A percentile compares a stretch with the other conserved stretches of the same genome.
Conservation (phyloP, 192 early-diverging fungal species). For the Podila epicladia region DNA sequence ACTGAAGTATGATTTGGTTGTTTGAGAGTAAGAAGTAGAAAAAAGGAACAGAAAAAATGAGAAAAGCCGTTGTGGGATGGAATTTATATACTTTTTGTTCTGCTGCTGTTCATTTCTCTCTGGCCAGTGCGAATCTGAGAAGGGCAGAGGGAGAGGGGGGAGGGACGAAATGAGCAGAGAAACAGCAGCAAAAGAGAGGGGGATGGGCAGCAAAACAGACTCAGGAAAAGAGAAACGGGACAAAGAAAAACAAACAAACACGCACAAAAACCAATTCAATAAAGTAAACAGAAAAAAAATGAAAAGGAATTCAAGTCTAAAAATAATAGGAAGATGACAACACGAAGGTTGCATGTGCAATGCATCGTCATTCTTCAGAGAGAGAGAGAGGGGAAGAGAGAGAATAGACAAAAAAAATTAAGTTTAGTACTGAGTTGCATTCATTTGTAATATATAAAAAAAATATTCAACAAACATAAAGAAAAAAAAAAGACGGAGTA, state of each 20-base stretch:
- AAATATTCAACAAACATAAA: too few relatives aligned
- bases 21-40: neutral
- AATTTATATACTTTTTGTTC: constrained; percentile 1
- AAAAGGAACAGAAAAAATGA: constrained; percentile 10
- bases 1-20: neutral
- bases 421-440: too few relatives aligned
- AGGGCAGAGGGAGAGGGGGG: too few relatives aligned
- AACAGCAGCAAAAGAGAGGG: neutral
- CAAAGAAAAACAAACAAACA: neutral
- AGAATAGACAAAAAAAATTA: too few relatives aligned
- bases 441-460: too few relatives aligned
- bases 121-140: neutral
- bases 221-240: neutral
- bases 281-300: too few relatives aligned
- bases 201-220: neutral
- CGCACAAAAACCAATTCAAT: neutral
- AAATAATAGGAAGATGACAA: too few relatives aligned
- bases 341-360: too few relatives aligned
- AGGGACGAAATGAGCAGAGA: neutral
- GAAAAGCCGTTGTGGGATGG: constrained; percentile 1
- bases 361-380: too few relatives aligned
- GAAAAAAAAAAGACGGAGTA: too few relatives aligned
- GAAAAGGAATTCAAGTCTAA: too few relatives aligned
- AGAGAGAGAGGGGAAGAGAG: too few relatives aligned
- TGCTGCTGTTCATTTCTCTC: neutral